Evolutionary conservation across 495 filamentous ascomycete genomes (phyloP).

Genomic region (Talaromyces proteolyticus): DNA sequence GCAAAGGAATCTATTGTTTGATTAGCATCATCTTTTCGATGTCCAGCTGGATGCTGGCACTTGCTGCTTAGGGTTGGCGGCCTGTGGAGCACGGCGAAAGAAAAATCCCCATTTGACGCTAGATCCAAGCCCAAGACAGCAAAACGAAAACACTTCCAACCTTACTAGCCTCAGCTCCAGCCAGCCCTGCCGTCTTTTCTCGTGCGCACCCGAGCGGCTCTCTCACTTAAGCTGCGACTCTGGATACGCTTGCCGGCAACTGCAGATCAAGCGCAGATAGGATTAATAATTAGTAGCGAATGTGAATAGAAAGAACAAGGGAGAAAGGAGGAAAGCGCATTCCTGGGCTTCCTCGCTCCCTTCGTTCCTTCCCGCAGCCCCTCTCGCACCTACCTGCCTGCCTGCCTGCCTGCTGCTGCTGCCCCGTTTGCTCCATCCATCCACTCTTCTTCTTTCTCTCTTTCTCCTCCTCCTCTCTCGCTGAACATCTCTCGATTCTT

Average conservation of each 20-base stretch:
- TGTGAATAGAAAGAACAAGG: too few relatives aligned
- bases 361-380: not conserved
- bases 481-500: not conserved
- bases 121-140: constrained; percentile 2
- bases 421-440: too few relatives aligned
- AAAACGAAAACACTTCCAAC: constrained; percentile 5
- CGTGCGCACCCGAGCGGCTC: too few relatives aligned
- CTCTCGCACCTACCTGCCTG: not conserved
- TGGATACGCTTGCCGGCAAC: too few relatives aligned
- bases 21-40: too few relatives aligned
- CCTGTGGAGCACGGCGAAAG: not conserved
- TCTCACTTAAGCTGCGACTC: too few relatives aligned
- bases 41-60: too few relatives aligned
- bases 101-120: not conserved
- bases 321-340: constrained; percentile 1
- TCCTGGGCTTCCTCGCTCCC: not conserved
- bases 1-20: too few relatives aligned
- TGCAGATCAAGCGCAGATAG: too few relatives aligned
- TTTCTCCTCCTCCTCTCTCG: not conserved
- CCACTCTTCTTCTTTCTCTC: too few relatives aligned
- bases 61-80: too few relatives aligned
- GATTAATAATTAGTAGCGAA: too few relatives aligned
- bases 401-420: not conserved
- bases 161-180: not conserved
- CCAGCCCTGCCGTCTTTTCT: not conserved